Conservation (phyloP, 345 rosid species). For the Linum lewisii region DNA sequence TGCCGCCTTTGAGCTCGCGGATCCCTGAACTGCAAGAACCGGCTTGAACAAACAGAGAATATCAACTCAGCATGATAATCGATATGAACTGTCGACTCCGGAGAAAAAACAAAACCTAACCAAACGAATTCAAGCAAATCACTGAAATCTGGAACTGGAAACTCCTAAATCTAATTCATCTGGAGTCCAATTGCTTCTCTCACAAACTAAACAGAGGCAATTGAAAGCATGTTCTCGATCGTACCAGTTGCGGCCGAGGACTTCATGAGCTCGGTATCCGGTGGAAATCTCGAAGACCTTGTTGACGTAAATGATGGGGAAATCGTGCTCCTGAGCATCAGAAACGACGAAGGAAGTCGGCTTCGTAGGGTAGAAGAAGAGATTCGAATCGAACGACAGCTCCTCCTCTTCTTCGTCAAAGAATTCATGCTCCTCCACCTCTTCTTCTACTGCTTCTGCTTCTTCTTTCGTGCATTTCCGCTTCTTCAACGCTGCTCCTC, state of each 20-base stretch:
- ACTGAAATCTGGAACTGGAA: too few species aligned
- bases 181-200: neutral
- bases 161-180: neutral
- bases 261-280: constrained; percentile 83
- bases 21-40: constrained; percentile 69
- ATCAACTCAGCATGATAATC: neutral
- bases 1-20: constrained; percentile 89
- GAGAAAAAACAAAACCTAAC: neutral
- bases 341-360: constrained; percentile 74
- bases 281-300: constrained; percentile 76
- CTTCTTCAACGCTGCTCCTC: constrained; percentile 30
- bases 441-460: constrained; percentile 7
- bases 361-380: constrained; percentile 40
- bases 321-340: constrained; percentile 73
- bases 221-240: neutral
- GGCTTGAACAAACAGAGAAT: constrained; percentile 32
- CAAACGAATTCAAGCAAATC: neutral
- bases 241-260: constrained; percentile 53
- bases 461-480: constrained; percentile 27
- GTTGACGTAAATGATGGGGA: constrained; percentile 79
- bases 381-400: constrained; percentile 22
- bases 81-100: too few species aligned
- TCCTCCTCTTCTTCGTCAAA: constrained; percentile 18
- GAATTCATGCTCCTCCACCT: constrained; percentile 4
- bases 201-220: neutral